Conservation (phyloP, 108 stramenopile species). For the Cyclotella distinguenda region DNA sequence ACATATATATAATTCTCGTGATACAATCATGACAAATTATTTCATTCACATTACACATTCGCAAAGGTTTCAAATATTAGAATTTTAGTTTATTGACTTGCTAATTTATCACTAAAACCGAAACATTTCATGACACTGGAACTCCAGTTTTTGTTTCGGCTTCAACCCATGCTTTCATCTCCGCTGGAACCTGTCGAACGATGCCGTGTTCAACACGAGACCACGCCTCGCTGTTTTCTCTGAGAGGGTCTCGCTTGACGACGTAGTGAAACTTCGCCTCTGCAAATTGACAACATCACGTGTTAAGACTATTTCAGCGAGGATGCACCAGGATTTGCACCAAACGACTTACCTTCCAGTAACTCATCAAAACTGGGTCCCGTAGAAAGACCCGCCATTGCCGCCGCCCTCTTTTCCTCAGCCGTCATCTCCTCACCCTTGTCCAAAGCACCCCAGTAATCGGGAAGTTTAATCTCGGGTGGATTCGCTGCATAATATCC, state of each 20-base stretch:
- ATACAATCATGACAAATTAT: no score
- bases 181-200: slow-evolving; percentile 19
- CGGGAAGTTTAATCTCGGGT: slow-evolving; percentile 79
- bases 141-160: slow-evolving; percentile 1
- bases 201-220: slow-evolving; percentile 27
- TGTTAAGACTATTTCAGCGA: no score
- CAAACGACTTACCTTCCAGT: slow-evolving; percentile 43
- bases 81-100: background rate
- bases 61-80: no score
- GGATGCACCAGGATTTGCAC: no score
- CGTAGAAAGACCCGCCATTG: slow-evolving; percentile 69
- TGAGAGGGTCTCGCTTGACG: slow-evolving; percentile 67
- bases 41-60: no score
- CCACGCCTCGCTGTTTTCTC: slow-evolving; percentile 62
- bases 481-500: slow-evolving; percentile 84
- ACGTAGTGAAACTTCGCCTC: slow-evolving; percentile 75
- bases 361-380: slow-evolving; percentile 74
- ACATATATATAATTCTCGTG: no score
- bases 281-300: slow-evolving; percentile 10
- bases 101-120: background rate
- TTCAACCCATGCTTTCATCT: slow-evolving; percentile 40
- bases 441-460: slow-evolving; percentile 85
- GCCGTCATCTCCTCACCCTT: slow-evolving; percentile 71
- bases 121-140: background rate
- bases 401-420: slow-evolving; percentile 76